phyloP scores from a whole-genome alignment of 495 filamentous ascomycete genomes.

The Daldinia vernicosa region DNA sequence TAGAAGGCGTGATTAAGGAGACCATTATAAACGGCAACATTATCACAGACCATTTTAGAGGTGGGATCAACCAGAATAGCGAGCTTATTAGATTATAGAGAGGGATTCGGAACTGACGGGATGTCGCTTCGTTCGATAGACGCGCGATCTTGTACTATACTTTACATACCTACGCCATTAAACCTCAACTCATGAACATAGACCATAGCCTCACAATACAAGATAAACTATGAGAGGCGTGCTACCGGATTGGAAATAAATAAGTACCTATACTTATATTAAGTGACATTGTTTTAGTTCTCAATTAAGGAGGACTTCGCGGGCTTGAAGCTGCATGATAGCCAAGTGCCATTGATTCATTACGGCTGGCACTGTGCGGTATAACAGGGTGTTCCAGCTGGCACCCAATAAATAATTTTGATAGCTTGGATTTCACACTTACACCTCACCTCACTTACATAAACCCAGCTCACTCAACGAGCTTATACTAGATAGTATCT shows the following conservation, averaged over 20 bases:
- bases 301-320: neutral
- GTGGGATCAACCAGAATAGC: slow-evolving; percentile 61
- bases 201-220: neutral
- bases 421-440: neutral
- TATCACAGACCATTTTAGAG: slow-evolving; percentile 78
- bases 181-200: neutral
- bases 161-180: neutral
- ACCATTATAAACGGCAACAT: slow-evolving; percentile 79
- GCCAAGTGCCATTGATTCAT: neutral
- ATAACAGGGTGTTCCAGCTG: neutral
- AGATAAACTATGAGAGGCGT: neutral
- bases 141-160: neutral
- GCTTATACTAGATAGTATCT: neutral
- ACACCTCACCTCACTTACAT: neutral
- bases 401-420: neutral
- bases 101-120: neutral
- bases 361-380: neutral
- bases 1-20: slow-evolving; percentile 84
- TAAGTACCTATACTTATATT: too few relatives aligned
- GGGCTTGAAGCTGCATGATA: neutral
- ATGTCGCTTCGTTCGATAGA: neutral
- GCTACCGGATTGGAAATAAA: neutral
- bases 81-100: slow-evolving; percentile 53
- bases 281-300: neutral
- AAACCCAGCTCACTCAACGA: neutral